These are phyloP conservation scores for Hanseniaspora sp. DNA, from an alignment of 1,139 yeast genomes.

Conservation along the genomic window DNA sequence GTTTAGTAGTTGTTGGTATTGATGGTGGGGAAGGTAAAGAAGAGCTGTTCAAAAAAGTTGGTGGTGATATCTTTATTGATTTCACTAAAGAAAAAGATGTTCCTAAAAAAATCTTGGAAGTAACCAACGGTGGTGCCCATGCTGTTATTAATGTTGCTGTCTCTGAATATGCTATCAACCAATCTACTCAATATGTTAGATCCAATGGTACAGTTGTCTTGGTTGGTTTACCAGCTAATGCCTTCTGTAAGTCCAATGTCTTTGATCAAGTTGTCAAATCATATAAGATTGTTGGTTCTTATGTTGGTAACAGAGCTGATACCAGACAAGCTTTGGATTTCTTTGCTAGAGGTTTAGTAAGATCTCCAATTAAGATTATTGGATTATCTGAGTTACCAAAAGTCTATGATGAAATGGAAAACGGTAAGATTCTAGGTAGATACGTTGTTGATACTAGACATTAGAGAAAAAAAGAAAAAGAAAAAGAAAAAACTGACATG, in stretches of 20 bases:
- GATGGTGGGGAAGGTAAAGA: slow-evolving; percentile 55
- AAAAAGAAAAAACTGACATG: too few relatives aligned
- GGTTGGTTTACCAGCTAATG: slow-evolving; percentile 56
- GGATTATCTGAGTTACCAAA: slow-evolving; percentile 47
- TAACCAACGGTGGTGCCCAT: slow-evolving; percentile 52
- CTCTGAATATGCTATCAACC: slow-evolving; percentile 45
- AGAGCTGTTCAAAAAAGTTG: slow-evolving; percentile 40
- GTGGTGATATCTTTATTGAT: slow-evolving; percentile 50
- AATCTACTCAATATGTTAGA: slow-evolving; percentile 48
- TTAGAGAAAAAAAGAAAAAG: too few relatives aligned
- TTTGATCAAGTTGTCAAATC: slow-evolving; percentile 50
- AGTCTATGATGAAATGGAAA: slow-evolving; percentile 47
- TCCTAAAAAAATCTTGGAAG: slow-evolving; percentile 38
- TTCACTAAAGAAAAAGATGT: slow-evolving; percentile 43
- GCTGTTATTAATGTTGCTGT: slow-evolving; percentile 55
- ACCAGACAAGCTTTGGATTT: slow-evolving; percentile 58
- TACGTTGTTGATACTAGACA: slow-evolving; percentile 46
- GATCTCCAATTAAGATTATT: slow-evolving; percentile 51
- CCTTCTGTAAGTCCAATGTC: slow-evolving; percentile 44
- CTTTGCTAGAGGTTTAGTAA: slow-evolving; percentile 51
- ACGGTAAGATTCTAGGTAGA: slow-evolving; percentile 53
- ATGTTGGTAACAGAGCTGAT: slow-evolving; percentile 65
- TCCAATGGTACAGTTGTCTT: slow-evolving; percentile 50
- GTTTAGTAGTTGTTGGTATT: slow-evolving; percentile 49
- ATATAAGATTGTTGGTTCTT: slow-evolving; percentile 48